Evolutionary conservation across 805 yeast genomes (phyloP), one percentile per base, ranked within the genome.

Genomic region (Yamadazyma sp.): DNA sequence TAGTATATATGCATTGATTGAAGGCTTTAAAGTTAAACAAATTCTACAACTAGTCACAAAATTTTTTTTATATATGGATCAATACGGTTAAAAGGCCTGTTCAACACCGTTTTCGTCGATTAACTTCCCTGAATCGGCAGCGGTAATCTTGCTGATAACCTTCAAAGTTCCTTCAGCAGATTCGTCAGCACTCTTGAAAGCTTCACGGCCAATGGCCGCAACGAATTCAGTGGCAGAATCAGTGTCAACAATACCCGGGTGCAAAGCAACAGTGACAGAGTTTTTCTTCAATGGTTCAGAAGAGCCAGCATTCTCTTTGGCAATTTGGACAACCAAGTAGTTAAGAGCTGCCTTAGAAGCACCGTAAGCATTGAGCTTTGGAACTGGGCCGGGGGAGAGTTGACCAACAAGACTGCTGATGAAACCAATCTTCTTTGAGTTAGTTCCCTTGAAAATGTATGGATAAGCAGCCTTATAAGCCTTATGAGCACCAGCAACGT

Each of bases 341-440:
- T 64, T 64, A 14, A 63, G 34, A 1, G 65, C 67, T 3, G 66
- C 62, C 42, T 69, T 67, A 5, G 72, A 64, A 5, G 54, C 52
- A 11, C 60, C 62, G 40, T 66, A 66, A 7, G 60, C 52, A 23
- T 23, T 28, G 18, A 9, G 8, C 12, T 19, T 14, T 3, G 15
- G 22, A 35, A 32, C 23, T 8, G 27, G 23, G 3, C 27, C 36
- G 15, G 8, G 22, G 15, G 18, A 16, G 9, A 35, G 15, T 17
- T 20, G 30, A 10, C 39, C 38, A 6, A 37, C 35, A 11, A 26
- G 19, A 16, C 57, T 47, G 6, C 66, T 51, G 10, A 58, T 35
- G 38, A 60, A 57, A 12, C 52, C 42, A n/a, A 63, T 32, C 37
- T 59, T 45, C 31, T 30, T 35, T 3, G 15, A n/a, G 7, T 28